Base-by-base conservation (phyloP, 106 monocot genomes). In the Narthecium ossifragum region DNA sequence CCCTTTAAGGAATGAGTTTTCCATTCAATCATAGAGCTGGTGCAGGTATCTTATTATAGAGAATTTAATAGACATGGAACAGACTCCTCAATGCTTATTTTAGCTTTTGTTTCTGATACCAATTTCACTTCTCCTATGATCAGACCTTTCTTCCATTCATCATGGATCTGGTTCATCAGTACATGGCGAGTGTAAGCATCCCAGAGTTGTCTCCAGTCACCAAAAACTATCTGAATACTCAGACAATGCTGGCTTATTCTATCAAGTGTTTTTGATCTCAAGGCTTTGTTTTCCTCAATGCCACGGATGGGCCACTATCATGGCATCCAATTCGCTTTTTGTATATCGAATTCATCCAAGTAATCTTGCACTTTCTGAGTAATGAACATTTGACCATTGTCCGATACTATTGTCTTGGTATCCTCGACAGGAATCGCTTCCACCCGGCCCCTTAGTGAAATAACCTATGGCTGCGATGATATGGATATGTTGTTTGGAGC, bases 111-210 rank as follows among this genome's bases (percentile, higher is more conserved):
- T 28, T 53, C 26, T 29, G 40, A 43, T 27, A 15, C 14, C 43
- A 61, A 46, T n/a, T 45, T 45, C 10, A 61, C 43, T 61, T 61
- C 45, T 31, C 34, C 48, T 22, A 62, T 46, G 21, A 21, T 32
- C 20, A 62, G 8, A 12, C 62, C 62, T 33, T 62, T 62, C 62
- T 62, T 62, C 62, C 62, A 62, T 21, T 62, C 23, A 6, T 22
- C 62, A 47, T 33, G n/a, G n/a, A n/a, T n/a, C n/a, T n/a, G n/a
- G 6, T 39, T 48, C 47, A 49, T 21, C 48, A 46, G 22, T 62
- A 48, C 31, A 62, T 62, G 43, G 43, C 17, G 26, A 60, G 45
- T 18, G 28, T 6, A 18, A 60, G 28, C n/a, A 38, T 41, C 20
- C 60, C 60, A 1, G 29, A 30, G 4, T 53, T 43, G 29, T 65